phyloP scores from a whole-genome alignment of 768 basidiomycete species.

The Gloeostereum incarnatum region DNA sequence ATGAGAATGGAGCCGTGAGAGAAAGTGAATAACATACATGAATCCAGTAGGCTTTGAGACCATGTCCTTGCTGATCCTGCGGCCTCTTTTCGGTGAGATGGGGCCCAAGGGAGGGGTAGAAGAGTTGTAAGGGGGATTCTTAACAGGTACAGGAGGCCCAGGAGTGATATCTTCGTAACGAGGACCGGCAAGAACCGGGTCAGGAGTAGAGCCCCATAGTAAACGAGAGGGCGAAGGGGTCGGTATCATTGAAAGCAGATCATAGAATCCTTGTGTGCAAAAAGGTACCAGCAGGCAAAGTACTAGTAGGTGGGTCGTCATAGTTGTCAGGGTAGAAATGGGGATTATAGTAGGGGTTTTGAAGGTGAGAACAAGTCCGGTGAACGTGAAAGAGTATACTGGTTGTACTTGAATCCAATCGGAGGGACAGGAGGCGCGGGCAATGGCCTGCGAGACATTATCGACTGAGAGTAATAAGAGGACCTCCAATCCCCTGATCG shows the following conservation, averaged over 20 bases:
- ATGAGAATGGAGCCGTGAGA: constrained; percentile 9
- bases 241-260: constrained; percentile 71
- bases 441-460: constrained; percentile 19
- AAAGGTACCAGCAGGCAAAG: constrained; percentile 59
- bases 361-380: constrained; percentile 6
- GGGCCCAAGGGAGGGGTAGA: constrained; percentile 22
- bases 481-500: too few relatives aligned
- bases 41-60: constrained; percentile 78
- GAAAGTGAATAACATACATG: constrained; percentile 46
- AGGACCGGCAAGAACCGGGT: constrained; percentile 50
- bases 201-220: constrained; percentile 40
- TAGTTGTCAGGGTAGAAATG: constrained; percentile 33
- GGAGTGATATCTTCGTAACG: constrained; percentile 53
- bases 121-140: constrained; percentile 18
- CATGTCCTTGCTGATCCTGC: constrained; percentile 81
- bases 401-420: constrained; percentile 7
- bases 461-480: too few relatives aligned
- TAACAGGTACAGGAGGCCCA: constrained; percentile 13
- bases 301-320: constrained; percentile 33
- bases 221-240: constrained; percentile 62
- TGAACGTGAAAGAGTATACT: constrained; percentile 7
- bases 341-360: constrained; percentile 24
- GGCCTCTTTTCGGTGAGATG: constrained; percentile 37
- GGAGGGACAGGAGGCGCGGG: constrained; percentile 18
- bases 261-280: constrained; percentile 90